Evolutionary conservation across 1,139 yeast species (phyloP).

Genomic region (Saccharomycopsis crataegensis): DNA sequence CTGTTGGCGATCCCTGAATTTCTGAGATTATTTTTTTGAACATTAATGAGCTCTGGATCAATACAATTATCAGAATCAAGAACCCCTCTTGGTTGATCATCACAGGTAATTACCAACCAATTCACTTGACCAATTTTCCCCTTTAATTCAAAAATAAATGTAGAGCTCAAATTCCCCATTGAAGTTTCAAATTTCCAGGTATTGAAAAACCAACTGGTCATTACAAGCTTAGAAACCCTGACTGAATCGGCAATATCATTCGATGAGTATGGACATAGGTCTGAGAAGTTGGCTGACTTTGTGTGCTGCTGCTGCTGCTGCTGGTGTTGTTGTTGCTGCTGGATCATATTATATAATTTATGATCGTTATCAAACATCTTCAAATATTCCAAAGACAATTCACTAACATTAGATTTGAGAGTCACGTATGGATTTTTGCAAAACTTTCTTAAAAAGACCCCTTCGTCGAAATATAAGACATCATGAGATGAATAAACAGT

Average conservation of each 20-base stretch:
- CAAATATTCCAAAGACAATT: constrained; percentile 10
- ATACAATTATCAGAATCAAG: background rate
- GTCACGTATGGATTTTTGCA: constrained; percentile 7
- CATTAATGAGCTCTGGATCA: constrained; percentile 8
- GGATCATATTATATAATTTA: background rate
- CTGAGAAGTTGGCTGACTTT: too few relatives aligned
- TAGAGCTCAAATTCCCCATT: constrained; percentile 8
- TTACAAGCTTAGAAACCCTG: constrained; percentile 14
- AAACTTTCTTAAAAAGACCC: constrained; percentile 10
- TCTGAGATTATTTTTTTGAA: background rate
- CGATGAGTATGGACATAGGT: too few relatives aligned
- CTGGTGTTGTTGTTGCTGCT: too few relatives aligned
- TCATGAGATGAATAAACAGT: constrained; percentile 5
- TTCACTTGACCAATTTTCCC: constrained; percentile 14
- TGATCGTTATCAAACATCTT: constrained; percentile 5
- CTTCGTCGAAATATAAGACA: constrained; percentile 14
- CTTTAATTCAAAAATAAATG: constrained; percentile 13
- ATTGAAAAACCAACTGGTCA: constrained; percentile 17
- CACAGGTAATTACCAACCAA: constrained; percentile 15
- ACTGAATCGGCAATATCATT: constrained; percentile 1
- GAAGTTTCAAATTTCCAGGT: constrained; percentile 18
- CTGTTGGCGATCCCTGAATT: background rate
- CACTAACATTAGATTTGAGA: background rate
- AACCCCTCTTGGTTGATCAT: constrained; percentile 3
- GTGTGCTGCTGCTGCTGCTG: too few relatives aligned